Base-by-base conservation (phyloP, 1,284 basidiomycete species). In the Leccinum cinnamomeum region DNA sequence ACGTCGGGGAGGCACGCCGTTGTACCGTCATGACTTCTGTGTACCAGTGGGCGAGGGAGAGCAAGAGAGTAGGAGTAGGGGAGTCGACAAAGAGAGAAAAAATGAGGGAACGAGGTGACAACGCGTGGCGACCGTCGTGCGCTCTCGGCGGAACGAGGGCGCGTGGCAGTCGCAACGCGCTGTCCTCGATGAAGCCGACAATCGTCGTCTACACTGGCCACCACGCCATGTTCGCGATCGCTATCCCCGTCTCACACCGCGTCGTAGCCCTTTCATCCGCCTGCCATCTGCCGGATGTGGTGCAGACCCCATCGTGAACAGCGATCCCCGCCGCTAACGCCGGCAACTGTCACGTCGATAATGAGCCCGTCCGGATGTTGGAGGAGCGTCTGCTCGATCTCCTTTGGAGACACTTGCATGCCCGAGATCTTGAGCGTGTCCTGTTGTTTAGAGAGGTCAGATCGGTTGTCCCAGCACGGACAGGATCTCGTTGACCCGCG, bases 371-470 rank as follows among this genome's bases (percentile, higher is more conserved):
- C 79, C 0, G 89, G 87, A 56, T 91, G 84, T 0, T 77, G 76
- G 23, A 85, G 78, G 0, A 91, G 74, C 14, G 81, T 81, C 30
- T 84, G 79, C 70, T 91, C 90, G 53, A 92, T 87, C 69, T 92
- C 89, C 8, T 82, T 81, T 0, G 90, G 90, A 0, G 90, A 89
- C 0, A 91, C 90, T 72, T 92, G 90, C 50, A 79, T 78, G 7
- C 90, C 89, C 0, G 88, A 90, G 5, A 91, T 80, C 69, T 91
- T 91, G 6, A 91, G 77, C 0, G 83, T 90, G 69, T 90, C 89
- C 85, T 90, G 57, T 44, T 44, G 0, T 33, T 25, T n/a, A 30
- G 28, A 30, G 5, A n/a, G 0, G 20, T 72, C 51, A 70, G 60
- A 53, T 28, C 28, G 28, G 28, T 28, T 28, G 28, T 28, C n/a